Conservation (phyloP, 805 yeast species). For the Lipomyces kockii region DNA sequence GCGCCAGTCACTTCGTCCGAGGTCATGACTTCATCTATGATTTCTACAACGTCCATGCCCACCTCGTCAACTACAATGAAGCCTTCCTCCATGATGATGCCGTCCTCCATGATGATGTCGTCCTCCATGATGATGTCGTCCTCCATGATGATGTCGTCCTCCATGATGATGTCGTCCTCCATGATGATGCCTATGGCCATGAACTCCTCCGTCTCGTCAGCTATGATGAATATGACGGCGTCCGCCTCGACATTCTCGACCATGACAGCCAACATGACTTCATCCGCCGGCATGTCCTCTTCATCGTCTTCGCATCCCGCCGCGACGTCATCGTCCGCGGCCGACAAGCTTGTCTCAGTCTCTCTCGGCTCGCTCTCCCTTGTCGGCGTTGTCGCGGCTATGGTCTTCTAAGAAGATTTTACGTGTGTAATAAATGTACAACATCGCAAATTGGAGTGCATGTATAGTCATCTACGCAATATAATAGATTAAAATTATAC, state of each 20-base stretch:
- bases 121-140: slow-evolving; percentile 8
- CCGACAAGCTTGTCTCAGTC: slow-evolving; percentile 12
- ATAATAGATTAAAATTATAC: background rate
- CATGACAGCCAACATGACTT: background rate
- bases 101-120: background rate
- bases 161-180: background rate
- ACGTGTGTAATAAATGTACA: background rate
- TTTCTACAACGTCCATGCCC: background rate
- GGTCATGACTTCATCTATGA: background rate
- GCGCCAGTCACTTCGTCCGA: background rate
- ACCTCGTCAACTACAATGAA: background rate
- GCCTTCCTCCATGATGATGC: background rate
- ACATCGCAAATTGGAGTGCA: background rate
- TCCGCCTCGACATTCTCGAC: slow-evolving; percentile 1
- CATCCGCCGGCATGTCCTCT: slow-evolving; percentile 5
- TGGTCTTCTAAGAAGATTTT: background rate
- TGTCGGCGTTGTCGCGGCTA: slow-evolving; percentile 3
- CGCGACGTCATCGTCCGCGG: slow-evolving; percentile 13
- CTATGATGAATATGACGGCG: background rate
- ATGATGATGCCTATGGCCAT: background rate
- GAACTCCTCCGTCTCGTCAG: background rate
- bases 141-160: slow-evolving; percentile 9
- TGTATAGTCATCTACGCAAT: background rate
- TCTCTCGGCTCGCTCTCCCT: slow-evolving; percentile 8
- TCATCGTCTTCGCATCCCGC: slow-evolving; percentile 4